A percentile compares a stretch with the other conserved stretches of the same genome.
phyloP scores from a whole-genome alignment of 805 yeast genomes.

The Yarrowia sp. region DNA sequence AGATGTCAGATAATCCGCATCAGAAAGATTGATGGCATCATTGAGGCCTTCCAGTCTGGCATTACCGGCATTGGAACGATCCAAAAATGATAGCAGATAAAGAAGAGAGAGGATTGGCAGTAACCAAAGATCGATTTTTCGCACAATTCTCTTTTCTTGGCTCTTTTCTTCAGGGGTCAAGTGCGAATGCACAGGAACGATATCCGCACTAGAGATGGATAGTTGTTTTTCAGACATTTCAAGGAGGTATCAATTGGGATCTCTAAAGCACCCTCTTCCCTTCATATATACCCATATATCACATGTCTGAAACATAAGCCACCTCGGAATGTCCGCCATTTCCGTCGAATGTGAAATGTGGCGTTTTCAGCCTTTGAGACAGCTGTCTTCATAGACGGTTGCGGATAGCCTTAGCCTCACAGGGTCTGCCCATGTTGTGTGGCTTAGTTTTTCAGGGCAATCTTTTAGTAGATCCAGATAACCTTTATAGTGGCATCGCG shows the following conservation, averaged over 20 bases:
- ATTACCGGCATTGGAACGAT: conserved; percentile 49
- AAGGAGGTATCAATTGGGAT: too few species aligned
- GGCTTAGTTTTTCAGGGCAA: background rate
- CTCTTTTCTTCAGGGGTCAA: background rate
- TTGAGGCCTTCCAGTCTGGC: conserved; percentile 49
- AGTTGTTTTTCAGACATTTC: background rate
- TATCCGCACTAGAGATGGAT: background rate
- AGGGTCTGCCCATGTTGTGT: background rate
- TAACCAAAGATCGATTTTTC: conserved; percentile 46
- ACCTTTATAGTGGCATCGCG: background rate
- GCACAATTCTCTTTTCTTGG: conserved; percentile 27
- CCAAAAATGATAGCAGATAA: conserved; percentile 47
- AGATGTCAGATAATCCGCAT: conserved; percentile 47
- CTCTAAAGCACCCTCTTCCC: too few species aligned
- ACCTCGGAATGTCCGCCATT: background rate
- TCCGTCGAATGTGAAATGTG: background rate
- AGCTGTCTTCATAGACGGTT: too few species aligned
- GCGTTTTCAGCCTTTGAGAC: background rate
- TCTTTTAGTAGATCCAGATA: background rate
- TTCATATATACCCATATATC: too few species aligned
- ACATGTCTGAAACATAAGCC: background rate
- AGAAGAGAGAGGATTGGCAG: conserved; percentile 47
- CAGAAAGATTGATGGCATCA: conserved; percentile 43
- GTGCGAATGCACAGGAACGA: background rate
- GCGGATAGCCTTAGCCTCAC: background rate